phyloP scores from a whole-genome alignment of 2,329 filamentous ascomycete species.

The Trichoderma simmonsii region DNA sequence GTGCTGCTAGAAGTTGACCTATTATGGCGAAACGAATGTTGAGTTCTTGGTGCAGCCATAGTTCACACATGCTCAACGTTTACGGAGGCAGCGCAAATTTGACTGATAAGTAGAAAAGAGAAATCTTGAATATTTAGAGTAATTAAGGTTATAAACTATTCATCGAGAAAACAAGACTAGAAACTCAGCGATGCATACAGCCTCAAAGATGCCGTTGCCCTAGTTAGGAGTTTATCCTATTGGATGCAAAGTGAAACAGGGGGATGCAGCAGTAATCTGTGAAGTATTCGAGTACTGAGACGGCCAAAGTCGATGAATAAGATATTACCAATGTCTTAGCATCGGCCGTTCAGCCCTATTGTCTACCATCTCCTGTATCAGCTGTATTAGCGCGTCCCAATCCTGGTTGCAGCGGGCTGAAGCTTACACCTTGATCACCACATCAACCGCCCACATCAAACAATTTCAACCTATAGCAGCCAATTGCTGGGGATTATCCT shows the following conservation, averaged over 20 bases:
- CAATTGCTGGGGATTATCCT: background rate
- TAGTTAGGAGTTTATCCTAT: background rate
- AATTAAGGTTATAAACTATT: background rate
- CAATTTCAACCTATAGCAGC: background rate
- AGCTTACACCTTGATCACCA: background rate
- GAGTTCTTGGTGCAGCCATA: background rate
- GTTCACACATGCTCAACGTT: background rate
- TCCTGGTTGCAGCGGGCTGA: background rate
- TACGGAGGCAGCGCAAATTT: background rate
- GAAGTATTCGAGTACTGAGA: background rate
- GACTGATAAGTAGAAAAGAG: background rate
- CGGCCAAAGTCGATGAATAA: background rate
- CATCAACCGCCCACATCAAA: background rate
- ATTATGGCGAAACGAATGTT: background rate
- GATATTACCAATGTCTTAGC: background rate
- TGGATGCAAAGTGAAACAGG: background rate
- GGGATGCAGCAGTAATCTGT: background rate
- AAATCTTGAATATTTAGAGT: background rate
- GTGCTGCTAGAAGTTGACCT: background rate
- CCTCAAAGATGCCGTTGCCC: background rate
- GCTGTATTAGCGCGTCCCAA: background rate
- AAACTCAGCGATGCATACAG: background rate
- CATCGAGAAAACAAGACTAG: background rate
- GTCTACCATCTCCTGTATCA: background rate
- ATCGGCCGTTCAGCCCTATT: background rate